Base-by-base conservation (phyloP, 2,329 filamentous ascomycete genomes). In the Aspergillus intermedius region DNA sequence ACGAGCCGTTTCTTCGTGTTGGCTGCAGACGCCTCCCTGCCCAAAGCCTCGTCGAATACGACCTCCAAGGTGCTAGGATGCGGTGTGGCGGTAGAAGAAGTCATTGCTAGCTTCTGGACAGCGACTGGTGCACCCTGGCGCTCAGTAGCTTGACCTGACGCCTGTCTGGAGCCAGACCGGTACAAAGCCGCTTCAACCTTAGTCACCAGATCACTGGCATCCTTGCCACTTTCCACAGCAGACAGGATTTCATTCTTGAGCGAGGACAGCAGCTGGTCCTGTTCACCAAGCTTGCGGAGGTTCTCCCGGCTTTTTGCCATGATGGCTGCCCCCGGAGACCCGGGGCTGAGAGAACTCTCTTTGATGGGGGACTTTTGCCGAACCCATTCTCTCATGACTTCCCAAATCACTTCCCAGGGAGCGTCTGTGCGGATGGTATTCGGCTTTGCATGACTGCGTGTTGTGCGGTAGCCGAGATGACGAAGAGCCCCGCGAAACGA, bases 381-480 rank as follows among this genome's bases (percentile, higher is more conserved):
- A 12, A 87, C 81, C 89, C 90, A 98, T 69, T 95, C 90, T 22
- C 88, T 80, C 82, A 97, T 93, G 23, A 97, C 75, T 64, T 94
- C 87, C 91, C 93, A 97, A 43, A 98, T 80, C 0, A 88, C 83
- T 4, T 76, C 76, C 90, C 90, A 98, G 0, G 91, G 88, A 12
- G 93, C 93, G 68, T 97, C 83, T 0, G 93, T 97, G 73, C 94
- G 95, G 69, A 97, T 83, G 61, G 88, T 93, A 22, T 91, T 91
- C 0, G 88, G 80, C 57, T 90, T 89, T 59, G 89, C 89, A 68
- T 98, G 93, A 58, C 88, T 95, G 60, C 91, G 82, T 1, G 88
- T 88, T 3, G 87, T 87, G 42, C 80, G 78, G 64, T 95, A 97
- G 5, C 91, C 93, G 1, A 94, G 76, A 51, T 86, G 80, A 19